Percentiles rank a stretch among this genome's conserved stretches.
phyloP scores from a whole-genome alignment of 495 filamentous ascomycete species.

The Penicillium ucsense region DNA sequence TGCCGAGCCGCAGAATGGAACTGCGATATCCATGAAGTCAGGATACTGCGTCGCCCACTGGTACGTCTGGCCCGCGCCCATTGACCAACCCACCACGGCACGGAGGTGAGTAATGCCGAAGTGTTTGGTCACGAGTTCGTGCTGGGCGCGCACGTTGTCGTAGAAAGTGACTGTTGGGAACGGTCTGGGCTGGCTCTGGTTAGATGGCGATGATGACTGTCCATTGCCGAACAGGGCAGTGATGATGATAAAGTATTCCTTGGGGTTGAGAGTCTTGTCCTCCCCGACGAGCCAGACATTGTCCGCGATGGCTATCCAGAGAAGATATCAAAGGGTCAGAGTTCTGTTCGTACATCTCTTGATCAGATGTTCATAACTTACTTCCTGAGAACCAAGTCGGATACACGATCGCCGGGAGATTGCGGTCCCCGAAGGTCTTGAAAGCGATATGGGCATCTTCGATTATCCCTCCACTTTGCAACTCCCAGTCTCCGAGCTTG shows the following conservation, averaged over 20 bases:
- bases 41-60: slow-evolving; percentile 68
- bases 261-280: slow-evolving; percentile 49
- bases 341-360: neutral
- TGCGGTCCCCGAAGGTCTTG: slow-evolving; percentile 57
- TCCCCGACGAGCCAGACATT: slow-evolving; percentile 59
- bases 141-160: slow-evolving; percentile 61
- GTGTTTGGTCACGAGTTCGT: slow-evolving; percentile 53
- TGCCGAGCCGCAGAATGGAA: slow-evolving; percentile 61
- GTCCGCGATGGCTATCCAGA: slow-evolving; percentile 41
- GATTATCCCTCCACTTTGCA: slow-evolving; percentile 49
- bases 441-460: slow-evolving; percentile 54
- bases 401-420: slow-evolving; percentile 57
- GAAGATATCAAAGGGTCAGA: neutral
- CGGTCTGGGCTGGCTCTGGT: slow-evolving; percentile 40
- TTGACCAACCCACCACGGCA: slow-evolving; percentile 60
- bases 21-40: slow-evolving; percentile 54
- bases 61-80: slow-evolving; percentile 59
- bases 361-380: slow-evolving; percentile 11
- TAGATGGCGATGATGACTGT: slow-evolving; percentile 61
- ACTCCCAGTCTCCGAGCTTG: slow-evolving; percentile 51
- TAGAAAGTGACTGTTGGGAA: slow-evolving; percentile 56
- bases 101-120: slow-evolving; percentile 51
- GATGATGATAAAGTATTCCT: slow-evolving; percentile 60
- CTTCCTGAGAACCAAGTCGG: slow-evolving; percentile 61
- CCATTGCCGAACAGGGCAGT: slow-evolving; percentile 65